These are phyloP conservation scores for Fusarium acutatum DNA, from an alignment of 2,329 filamentous ascomycete genomes.

Conservation along the genomic window DNA sequence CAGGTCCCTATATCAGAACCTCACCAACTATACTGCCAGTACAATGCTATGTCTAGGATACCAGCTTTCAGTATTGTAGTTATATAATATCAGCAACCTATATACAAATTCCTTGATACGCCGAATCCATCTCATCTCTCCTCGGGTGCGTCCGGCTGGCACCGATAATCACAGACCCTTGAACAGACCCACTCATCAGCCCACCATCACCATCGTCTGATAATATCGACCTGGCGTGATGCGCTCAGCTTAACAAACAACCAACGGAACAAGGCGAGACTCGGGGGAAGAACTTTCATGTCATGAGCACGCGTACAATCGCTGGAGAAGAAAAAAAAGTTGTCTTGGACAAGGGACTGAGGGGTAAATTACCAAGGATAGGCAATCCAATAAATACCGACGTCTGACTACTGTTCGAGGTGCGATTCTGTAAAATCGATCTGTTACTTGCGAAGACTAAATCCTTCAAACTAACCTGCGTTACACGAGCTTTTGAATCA, in stretches of 20 bases:
- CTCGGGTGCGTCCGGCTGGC: constrained; percentile 40
- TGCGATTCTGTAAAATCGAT: constrained; percentile 20
- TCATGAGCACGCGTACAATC: constrained; percentile 20
- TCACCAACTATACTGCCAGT: not conserved
- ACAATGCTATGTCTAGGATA: not conserved
- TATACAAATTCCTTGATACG: not conserved
- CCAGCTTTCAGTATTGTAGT: not conserved
- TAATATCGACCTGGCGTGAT: constrained; percentile 43
- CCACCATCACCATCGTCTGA: constrained; percentile 39
- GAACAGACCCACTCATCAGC: constrained; percentile 41
- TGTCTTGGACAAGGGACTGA: constrained; percentile 20
- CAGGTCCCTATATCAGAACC: not conserved
- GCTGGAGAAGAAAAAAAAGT: constrained; percentile 1
- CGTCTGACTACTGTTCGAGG: not conserved
- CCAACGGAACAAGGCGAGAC: constrained; percentile 42
- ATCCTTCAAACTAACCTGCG: not conserved
- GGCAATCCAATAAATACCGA: constrained; percentile 38
- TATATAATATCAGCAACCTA: not conserved
- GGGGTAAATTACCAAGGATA: constrained; percentile 14
- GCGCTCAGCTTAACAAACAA: constrained; percentile 35
- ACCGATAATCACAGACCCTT: constrained; percentile 35
- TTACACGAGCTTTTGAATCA: not conserved
- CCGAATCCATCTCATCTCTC: not conserved
- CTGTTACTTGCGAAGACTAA: not conserved
- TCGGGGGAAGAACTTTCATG: constrained; percentile 30